Evolutionary conservation across 371 early-diverging fungal genomes (phyloP).

Genomic region (Lichtheimia ramosa): DNA sequence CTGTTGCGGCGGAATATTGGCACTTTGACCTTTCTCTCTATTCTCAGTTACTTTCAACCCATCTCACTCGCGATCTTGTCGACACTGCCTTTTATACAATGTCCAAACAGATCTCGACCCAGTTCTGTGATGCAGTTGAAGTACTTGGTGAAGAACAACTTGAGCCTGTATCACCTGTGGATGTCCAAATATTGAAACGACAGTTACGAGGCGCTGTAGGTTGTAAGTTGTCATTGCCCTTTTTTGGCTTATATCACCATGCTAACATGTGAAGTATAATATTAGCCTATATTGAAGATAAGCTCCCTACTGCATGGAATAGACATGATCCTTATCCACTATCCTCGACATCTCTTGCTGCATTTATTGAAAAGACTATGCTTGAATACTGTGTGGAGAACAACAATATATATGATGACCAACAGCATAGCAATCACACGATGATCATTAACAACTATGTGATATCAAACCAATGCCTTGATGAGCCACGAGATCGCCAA

Average conservation of each 20-base stretch:
- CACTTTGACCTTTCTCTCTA: constrained; percentile 24
- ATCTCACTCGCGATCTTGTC: constrained; percentile 27
- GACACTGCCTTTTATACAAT: constrained; percentile 28
- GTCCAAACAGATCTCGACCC: constrained; percentile 28
- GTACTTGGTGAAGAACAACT: constrained; percentile 12
- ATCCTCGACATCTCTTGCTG: constrained; percentile 18
- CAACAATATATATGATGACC: too few relatives aligned
- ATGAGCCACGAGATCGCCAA: constrained; percentile 10
- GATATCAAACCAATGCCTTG: constrained; percentile 4
- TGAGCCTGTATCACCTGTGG: constrained; percentile 17
- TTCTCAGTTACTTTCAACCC: constrained; percentile 25
- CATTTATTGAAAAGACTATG: constrained; percentile 14
- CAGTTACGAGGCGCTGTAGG: constrained; percentile 41
- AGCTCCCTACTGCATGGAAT: constrained; percentile 34
- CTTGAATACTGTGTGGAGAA: neutral
- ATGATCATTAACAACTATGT: neutral
- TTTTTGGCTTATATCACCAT: neutral
- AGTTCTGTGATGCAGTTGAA: constrained; percentile 33
- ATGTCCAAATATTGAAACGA: constrained; percentile 31
- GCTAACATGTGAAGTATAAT: neutral
- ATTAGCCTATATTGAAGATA: constrained; percentile 38
- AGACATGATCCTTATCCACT: constrained; percentile 20
- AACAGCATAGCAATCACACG: neutral
- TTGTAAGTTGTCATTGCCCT: constrained; percentile 19
- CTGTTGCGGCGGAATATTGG: too few relatives aligned